Evolutionary conservation across 2,329 filamentous ascomycete species (phyloP).

Genomic region (Aspergillus ruber): DNA sequence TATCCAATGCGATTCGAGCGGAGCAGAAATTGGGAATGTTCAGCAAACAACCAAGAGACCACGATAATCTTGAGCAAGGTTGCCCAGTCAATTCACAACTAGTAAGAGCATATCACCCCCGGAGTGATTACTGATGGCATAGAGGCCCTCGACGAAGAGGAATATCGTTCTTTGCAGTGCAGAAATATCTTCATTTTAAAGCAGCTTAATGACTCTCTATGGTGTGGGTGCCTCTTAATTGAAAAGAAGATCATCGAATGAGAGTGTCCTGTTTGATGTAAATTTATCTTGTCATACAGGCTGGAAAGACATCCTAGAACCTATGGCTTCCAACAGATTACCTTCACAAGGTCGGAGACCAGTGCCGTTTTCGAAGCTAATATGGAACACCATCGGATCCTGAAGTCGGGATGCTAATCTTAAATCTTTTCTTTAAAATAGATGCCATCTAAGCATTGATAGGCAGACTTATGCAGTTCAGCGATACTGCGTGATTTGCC

Average conservation of each 20-base stretch:
- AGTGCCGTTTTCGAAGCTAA: neutral
- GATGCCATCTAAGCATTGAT: neutral
- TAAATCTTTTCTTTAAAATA: neutral
- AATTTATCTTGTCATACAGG: neutral
- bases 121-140: neutral
- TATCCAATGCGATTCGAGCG: neutral
- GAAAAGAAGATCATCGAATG: neutral
- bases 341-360: neutral
- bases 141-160: neutral
- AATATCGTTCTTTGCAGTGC: neutral
- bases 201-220: neutral
- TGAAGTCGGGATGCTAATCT: neutral
- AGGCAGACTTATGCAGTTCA: neutral
- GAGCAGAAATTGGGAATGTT: neutral
- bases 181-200: neutral
- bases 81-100: neutral
- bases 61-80: neutral
- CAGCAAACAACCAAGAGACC: neutral
- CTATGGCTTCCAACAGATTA: neutral
- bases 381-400: neutral
- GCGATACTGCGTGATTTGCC: neutral
- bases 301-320: neutral
- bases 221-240: neutral
- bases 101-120: neutral
- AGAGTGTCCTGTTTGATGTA: neutral